These are phyloP conservation scores for Raffaelea ambrosiae DNA, from an alignment of 2,329 filamentous ascomycete species.

Conservation along the genomic window DNA sequence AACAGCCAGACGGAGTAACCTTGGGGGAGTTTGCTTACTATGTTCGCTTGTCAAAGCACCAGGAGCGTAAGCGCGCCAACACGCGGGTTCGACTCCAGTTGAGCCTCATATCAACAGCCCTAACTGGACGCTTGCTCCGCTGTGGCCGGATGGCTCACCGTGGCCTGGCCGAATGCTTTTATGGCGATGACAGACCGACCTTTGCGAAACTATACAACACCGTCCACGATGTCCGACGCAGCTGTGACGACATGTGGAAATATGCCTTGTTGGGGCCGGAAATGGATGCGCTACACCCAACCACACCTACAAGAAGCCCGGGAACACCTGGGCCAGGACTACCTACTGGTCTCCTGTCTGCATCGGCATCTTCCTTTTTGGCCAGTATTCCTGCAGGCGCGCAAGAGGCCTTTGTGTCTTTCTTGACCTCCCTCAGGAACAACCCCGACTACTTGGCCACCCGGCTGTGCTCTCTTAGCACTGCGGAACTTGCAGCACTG, in stretches of 20 bases:
- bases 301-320: slow-evolving; percentile 13
- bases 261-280: slow-evolving; percentile 67
- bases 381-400: slow-evolving; percentile 69
- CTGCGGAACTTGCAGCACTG: slow-evolving; percentile 67
- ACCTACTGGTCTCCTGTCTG: slow-evolving; percentile 23
- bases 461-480: slow-evolving; percentile 66
- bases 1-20: slow-evolving; percentile 57
- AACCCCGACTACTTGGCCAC: slow-evolving; percentile 84
- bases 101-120: slow-evolving; percentile 64
- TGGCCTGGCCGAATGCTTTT: slow-evolving; percentile 70
- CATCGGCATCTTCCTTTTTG: slow-evolving; percentile 47
- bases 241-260: slow-evolving; percentile 62
- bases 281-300: slow-evolving; percentile 52
- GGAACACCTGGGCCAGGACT: too few species aligned
- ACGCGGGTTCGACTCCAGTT: slow-evolving; percentile 66
- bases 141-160: slow-evolving; percentile 68
- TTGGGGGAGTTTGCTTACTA: slow-evolving; percentile 71
- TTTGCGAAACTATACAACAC: slow-evolving; percentile 70
- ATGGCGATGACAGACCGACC: slow-evolving; percentile 67
- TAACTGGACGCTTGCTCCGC: slow-evolving; percentile 65
- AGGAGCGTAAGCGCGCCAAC: slow-evolving; percentile 70
- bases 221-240: slow-evolving; percentile 69
- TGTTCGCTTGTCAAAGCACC: slow-evolving; percentile 69
- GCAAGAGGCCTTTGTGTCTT: slow-evolving; percentile 66
- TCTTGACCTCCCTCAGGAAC: slow-evolving; percentile 73